These are phyloP conservation scores for Pleurotus salmoneostramineus DNA, from an alignment of 768 basidiomycete species.

Conservation along the genomic window DNA sequence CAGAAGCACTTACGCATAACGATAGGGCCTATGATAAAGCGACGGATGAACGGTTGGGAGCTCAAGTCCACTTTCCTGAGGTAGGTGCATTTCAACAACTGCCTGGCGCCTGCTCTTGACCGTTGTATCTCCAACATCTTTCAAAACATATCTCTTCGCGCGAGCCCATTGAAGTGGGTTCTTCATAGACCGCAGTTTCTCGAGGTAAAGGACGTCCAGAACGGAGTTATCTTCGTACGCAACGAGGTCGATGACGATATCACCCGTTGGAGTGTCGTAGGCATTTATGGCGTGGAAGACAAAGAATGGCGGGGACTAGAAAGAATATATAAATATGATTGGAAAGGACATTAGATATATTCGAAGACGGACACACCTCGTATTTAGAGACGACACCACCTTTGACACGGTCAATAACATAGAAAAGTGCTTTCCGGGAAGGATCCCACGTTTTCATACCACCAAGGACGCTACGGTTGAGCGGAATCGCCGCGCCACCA, in stretches of 20 bases:
- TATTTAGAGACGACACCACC: constrained; percentile 33
- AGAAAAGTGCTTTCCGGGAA: constrained; percentile 25
- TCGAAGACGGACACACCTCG: constrained; percentile 10
- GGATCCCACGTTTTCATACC: constrained; percentile 28
- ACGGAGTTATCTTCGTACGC: constrained; percentile 28
- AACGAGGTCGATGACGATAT: constrained; percentile 30
- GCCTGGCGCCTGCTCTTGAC: not conserved
- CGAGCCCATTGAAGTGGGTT: constrained; percentile 1
- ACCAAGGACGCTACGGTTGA: constrained; percentile 26
- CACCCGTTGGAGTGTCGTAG: constrained; percentile 27
- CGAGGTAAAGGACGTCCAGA: constrained; percentile 26
- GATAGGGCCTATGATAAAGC: constrained; percentile 24
- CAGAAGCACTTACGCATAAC: constrained; percentile 25
- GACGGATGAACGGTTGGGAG: constrained; percentile 30
- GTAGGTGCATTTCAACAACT: constrained; percentile 12
- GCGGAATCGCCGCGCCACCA: constrained; percentile 18
- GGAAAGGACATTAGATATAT: not conserved
- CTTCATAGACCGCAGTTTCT: constrained; percentile 21
- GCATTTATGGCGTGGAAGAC: constrained; percentile 38
- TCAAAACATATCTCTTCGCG: constrained; percentile 25
- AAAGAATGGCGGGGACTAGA: constrained; percentile 30
- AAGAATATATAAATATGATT: not conserved
- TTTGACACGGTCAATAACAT: constrained; percentile 30
- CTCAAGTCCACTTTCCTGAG: constrained; percentile 16
- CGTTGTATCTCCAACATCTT: constrained; percentile 14